Conservation (phyloP, 2,329 filamentous ascomycete genomes). For the Aspergillus vadensis region DNA sequence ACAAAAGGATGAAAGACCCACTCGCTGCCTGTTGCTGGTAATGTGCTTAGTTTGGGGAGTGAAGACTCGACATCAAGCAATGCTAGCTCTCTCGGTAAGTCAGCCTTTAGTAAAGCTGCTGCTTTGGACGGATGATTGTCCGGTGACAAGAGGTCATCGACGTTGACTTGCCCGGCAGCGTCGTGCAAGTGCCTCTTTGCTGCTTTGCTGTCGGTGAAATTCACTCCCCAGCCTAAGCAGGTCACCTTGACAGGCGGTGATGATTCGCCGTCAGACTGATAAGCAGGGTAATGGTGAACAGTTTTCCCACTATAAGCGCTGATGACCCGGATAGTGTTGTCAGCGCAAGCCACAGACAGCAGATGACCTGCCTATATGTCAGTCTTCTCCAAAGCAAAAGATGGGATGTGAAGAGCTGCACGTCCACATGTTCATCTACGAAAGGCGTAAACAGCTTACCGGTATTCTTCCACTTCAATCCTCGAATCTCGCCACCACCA, state of each 20-base stretch:
- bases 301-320: constrained; percentile 80
- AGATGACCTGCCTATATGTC: constrained; percentile 54
- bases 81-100: constrained; percentile 72
- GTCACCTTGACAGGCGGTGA: constrained; percentile 36
- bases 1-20: constrained; percentile 19
- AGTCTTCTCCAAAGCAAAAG: not conserved
- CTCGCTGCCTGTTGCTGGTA: constrained; percentile 68
- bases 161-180: constrained; percentile 34
- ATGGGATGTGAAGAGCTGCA: not conserved
- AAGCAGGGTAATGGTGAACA: constrained; percentile 65
- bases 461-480: constrained; percentile 67
- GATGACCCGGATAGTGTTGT: constrained; percentile 75
- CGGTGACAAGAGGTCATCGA: constrained; percentile 47
- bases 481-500: constrained; percentile 42
- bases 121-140: constrained; percentile 41
- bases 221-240: constrained; percentile 57
- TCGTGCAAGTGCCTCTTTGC: constrained; percentile 46
- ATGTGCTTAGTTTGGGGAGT: constrained; percentile 72
- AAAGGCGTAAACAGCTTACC: constrained; percentile 50
- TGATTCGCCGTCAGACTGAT: constrained; percentile 22
- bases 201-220: constrained; percentile 54
- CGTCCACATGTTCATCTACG: not conserved
- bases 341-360: constrained; percentile 80
- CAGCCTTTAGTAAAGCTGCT: constrained; percentile 44
- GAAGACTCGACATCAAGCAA: constrained; percentile 75